phyloP scores from a whole-genome alignment of 345 rosid genomes.

The Pistacia integerrima region DNA sequence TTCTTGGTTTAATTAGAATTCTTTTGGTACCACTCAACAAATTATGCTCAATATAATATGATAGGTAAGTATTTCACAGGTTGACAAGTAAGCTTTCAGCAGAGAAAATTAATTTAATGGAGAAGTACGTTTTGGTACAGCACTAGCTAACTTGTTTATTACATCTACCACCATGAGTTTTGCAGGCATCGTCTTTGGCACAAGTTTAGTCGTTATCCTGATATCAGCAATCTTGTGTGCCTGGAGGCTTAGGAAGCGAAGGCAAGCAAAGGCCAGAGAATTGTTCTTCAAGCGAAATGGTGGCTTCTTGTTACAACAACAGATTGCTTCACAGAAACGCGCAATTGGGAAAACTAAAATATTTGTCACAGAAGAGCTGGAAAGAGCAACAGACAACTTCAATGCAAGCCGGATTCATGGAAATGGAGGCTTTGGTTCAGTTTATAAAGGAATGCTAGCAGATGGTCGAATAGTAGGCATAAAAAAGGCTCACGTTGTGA shows the following conservation, averaged over 20 bases:
- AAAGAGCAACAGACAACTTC: slow-evolving; percentile 27
- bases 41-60: no score
- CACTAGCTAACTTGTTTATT: no score
- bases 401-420: slow-evolving; percentile 18
- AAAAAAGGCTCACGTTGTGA: slow-evolving; percentile 18
- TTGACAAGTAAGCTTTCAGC: no score
- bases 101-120: no score
- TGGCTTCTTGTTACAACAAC: slow-evolving; percentile 26
- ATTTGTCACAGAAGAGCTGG: slow-evolving; percentile 16
- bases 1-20: no score
- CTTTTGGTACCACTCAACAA: no score
- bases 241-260: slow-evolving; percentile 7
- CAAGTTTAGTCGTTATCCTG: background rate
- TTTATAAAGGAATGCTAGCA: slow-evolving; percentile 28
- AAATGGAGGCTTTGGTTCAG: slow-evolving; percentile 25
- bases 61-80: no score
- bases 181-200: slow-evolving; percentile 15
- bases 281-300: slow-evolving; percentile 24
- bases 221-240: slow-evolving; percentile 6
- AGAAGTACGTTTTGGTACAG: no score
- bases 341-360: slow-evolving; percentile 15
- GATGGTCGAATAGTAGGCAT: slow-evolving; percentile 26
- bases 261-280: slow-evolving; percentile 8
- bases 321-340: slow-evolving; percentile 19
- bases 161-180: background rate